Conservation (phyloP, 1,284 basidiomycete genomes). For the Neonothopanus nambi region DNA sequence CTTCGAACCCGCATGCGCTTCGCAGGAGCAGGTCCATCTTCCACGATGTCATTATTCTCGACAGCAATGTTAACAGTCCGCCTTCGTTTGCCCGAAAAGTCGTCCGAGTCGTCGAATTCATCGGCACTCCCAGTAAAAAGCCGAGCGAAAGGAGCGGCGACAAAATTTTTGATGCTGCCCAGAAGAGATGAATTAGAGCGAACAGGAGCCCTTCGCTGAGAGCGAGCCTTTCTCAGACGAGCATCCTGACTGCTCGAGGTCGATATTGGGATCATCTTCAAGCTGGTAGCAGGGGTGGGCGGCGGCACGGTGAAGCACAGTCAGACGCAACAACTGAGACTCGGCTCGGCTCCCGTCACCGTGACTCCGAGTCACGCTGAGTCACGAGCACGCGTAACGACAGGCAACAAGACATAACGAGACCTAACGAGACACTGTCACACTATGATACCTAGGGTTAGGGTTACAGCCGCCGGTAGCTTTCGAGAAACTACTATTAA, state of each 20-base stretch:
- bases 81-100: constrained; percentile 53
- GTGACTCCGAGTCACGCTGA: too few relatives aligned
- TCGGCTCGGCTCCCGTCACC: too few relatives aligned
- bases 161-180: constrained; percentile 61
- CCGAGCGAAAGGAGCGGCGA: constrained; percentile 48
- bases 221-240: constrained; percentile 12
- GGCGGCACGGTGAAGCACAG: too few relatives aligned
- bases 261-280: constrained; percentile 16
- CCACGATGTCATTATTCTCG: constrained; percentile 23
- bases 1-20: constrained; percentile 61
- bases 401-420: too few relatives aligned
- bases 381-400: too few relatives aligned
- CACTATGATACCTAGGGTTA: too few relatives aligned
- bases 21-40: constrained; percentile 28
- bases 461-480: too few relatives aligned
- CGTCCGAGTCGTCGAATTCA: constrained; percentile 47
- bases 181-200: constrained; percentile 55
- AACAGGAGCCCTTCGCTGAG: constrained; percentile 13
- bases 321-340: too few relatives aligned
- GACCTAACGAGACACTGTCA: too few relatives aligned
- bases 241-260: constrained; percentile 12
- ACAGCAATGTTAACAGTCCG: constrained; percentile 34
- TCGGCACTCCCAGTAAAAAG: constrained; percentile 56
- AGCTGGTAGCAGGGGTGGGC: neutral
- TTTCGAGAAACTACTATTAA: too few relatives aligned